Evolutionary conservation across 192 early-diverging fungal genomes (phyloP), one percentile per base, ranked within the genome.

Genomic region (Podila verticillata): DNA sequence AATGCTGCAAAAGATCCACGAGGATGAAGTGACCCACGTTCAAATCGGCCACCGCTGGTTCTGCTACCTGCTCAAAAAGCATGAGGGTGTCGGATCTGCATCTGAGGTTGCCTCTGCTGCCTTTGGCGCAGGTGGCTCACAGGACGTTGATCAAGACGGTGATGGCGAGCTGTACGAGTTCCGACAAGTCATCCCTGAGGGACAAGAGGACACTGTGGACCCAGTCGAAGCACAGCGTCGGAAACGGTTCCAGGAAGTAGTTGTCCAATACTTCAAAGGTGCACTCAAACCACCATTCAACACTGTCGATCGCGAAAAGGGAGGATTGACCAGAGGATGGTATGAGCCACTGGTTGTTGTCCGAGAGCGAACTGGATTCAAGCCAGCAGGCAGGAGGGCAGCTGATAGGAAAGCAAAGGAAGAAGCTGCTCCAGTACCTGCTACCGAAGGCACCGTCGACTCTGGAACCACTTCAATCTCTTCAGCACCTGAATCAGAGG

Each of bases 281-380:
- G 74, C 66, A 5, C 63, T 91, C 20, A 92, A 91, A 66, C 91
- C 91, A 7, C 91, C 91, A 57, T 92, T 92, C 72, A 92, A 92
- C 79, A 87, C 87, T 35, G 81, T 59, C 32, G 91, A 88, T 48
- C 71, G 91, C 4, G 73, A 85, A 49, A 75, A 66, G 20, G 91
- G 90, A 29, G 91, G 91, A 1, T 63, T 92, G 66, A 89, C 87
- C 4, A 57, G 72, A 39, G 83, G 81, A 22, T 75, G 78, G 79
- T 84, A 84, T 54, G 75, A 83, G 17, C 71, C 71, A 0, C 64
- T 83, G 71, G 83, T 80, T 13, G 70, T 80, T 2, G 77, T 80
- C 7, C 58, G 77, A 19, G 77, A 80, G 36, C 66, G 77, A 13
- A 72, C 77, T 39, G 77, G 77, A 34, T 72, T 80, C 66, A 80